phyloP scores from a whole-genome alignment of 2,329 filamentous ascomycete species.

The Diaporthe vaccinii region DNA sequence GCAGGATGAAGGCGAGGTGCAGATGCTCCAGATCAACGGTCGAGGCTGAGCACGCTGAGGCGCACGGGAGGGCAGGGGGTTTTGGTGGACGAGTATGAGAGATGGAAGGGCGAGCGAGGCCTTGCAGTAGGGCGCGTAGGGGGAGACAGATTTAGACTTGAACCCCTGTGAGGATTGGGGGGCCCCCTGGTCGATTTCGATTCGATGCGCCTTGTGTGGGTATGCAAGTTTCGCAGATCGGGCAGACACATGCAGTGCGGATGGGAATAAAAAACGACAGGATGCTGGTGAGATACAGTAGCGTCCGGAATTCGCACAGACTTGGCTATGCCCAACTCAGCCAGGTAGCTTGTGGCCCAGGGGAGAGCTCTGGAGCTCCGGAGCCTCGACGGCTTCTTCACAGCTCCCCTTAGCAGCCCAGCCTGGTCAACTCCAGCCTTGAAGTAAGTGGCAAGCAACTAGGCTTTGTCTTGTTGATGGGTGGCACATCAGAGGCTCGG shows the following conservation, averaged over 20 bases:
- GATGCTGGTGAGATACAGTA: conserved; percentile 31
- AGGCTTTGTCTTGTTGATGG: background rate
- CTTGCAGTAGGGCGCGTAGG: conserved; percentile 27
- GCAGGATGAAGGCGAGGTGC: conserved; percentile 18
- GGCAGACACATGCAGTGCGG: conserved; percentile 32
- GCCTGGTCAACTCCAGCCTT: background rate
- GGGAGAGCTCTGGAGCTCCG: background rate
- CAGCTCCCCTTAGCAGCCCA: background rate
- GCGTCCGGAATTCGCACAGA: conserved; percentile 32
- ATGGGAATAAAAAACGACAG: conserved; percentile 31
- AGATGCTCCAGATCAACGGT: background rate
- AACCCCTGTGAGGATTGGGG: conserved; percentile 28
- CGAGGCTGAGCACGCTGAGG: conserved; percentile 19
- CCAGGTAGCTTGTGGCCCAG: conserved; percentile 12
- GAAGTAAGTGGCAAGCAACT: background rate
- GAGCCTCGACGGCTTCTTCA: conserved; percentile 7
- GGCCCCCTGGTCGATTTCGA: conserved; percentile 20
- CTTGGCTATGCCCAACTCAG: conserved; percentile 29
- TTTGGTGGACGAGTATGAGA: conserved; percentile 7
- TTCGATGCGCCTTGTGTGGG: conserved; percentile 16
- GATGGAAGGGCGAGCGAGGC: conserved; percentile 4
- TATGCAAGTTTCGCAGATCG: conserved; percentile 33
- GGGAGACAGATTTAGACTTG: conserved; percentile 20
- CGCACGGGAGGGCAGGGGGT: conserved; percentile 5
- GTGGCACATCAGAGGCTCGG: background rate